Conservation (phyloP, 805 yeast species). For the Wickerhamomyces canadensis region DNA sequence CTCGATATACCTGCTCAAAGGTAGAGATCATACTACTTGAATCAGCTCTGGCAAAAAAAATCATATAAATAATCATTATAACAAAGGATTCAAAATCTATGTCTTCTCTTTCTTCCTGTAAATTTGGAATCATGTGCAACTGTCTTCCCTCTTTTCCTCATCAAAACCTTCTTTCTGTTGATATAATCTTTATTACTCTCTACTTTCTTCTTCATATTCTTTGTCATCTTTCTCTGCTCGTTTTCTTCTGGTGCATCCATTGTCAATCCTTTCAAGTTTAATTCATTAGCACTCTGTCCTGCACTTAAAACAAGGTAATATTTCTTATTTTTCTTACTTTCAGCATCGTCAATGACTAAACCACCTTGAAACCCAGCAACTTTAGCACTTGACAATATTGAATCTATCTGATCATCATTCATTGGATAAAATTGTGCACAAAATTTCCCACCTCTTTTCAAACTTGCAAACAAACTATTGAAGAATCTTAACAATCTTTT, state of each 20-base stretch:
- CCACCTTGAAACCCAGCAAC: constrained; percentile 97
- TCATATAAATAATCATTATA: no score
- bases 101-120: constrained; percentile 79
- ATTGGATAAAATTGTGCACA: constrained; percentile 96
- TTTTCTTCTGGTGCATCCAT: constrained; percentile 60
- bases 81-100: constrained; percentile 48
- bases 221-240: constrained; percentile 30
- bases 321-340: constrained; percentile 84
- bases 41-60: no score
- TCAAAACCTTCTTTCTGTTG: constrained; percentile 85
- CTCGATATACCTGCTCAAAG: no score
- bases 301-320: constrained; percentile 87
- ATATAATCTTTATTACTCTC: constrained; percentile 82
- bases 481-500: constrained; percentile 76
- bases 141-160: constrained; percentile 83
- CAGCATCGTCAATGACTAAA: constrained; percentile 88
- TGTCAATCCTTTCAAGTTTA: constrained; percentile 74
- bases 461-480: constrained; percentile 77
- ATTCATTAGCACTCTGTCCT: constrained; percentile 66
- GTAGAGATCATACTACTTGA: no score
- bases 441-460: constrained; percentile 93
- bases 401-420: constrained; percentile 78
- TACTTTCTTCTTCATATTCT: constrained; percentile 35
- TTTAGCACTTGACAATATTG: constrained; percentile 79
- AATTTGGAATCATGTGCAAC: constrained; percentile 90